Percentiles rank a stretch among this genome's conserved stretches.
These are phyloP conservation scores for Collybiopsis luxurians DNA, from an alignment of 768 basidiomycete species.

Conservation along the genomic window DNA sequence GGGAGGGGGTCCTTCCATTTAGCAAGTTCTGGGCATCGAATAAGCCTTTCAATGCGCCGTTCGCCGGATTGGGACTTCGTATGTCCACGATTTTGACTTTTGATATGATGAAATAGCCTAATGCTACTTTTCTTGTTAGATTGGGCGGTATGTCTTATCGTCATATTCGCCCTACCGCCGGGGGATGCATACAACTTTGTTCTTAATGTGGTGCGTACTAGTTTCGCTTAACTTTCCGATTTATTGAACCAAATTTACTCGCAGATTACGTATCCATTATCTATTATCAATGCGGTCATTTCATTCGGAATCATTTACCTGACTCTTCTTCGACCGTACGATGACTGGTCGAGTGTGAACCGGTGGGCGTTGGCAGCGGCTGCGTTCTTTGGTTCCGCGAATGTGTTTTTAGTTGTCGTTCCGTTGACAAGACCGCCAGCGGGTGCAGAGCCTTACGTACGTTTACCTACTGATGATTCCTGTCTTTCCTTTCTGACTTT, in stretches of 20 bases:
- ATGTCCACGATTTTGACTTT: too few relatives aligned
- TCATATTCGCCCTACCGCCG: conserved; percentile 45
- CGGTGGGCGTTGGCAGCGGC: conserved; percentile 25
- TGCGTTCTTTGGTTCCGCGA: neutral
- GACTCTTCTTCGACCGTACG: neutral
- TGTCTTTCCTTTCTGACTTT: too few relatives aligned
- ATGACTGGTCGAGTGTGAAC: conserved; percentile 19
- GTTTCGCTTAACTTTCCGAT: neutral
- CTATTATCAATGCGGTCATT: neutral
- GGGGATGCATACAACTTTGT: conserved; percentile 70
- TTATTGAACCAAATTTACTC: neutral
- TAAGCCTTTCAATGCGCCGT: conserved; percentile 59
- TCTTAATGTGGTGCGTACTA: conserved; percentile 47
- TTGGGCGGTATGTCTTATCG: conserved; percentile 32
- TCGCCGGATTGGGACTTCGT: conserved; percentile 44
- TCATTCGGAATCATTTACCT: conserved; percentile 1
- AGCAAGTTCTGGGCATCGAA: conserved; percentile 61
- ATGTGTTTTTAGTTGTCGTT: neutral
- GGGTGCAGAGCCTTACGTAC: neutral
- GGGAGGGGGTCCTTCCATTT: conserved; percentile 60
- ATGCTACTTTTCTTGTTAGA: conserved; percentile 24
- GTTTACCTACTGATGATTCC: too few relatives aligned
- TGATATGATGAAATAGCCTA: too few relatives aligned
- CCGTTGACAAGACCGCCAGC: neutral
- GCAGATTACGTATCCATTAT: neutral